A percentile compares a stretch with the other conserved stretches of the same genome.
phyloP scores from a whole-genome alignment of 495 filamentous ascomycete genomes.

The Daldinia vernicosa region DNA sequence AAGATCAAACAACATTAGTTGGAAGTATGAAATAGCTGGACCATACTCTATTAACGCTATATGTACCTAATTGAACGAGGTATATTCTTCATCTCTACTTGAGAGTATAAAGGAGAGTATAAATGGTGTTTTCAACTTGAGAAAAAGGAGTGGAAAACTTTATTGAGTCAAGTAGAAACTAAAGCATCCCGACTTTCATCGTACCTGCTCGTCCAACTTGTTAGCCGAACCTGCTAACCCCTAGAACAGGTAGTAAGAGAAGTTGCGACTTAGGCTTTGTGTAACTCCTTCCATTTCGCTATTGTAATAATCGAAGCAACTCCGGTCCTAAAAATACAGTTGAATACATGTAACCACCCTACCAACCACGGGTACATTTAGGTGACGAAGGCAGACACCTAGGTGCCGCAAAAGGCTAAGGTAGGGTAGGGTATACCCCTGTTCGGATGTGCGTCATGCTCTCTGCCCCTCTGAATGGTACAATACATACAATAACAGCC shows the following conservation, averaged over 20 bases:
- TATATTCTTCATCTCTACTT: background rate
- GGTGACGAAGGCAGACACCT: slow-evolving; percentile 24
- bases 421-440: slow-evolving; percentile 27
- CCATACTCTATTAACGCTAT: background rate
- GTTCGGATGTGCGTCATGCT: slow-evolving; percentile 45
- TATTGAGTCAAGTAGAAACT: background rate
- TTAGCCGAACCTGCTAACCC: background rate
- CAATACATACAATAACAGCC: slow-evolving; percentile 13
- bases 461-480: slow-evolving; percentile 24
- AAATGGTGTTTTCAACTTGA: background rate
- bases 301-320: background rate
- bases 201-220: slow-evolving; percentile 2
- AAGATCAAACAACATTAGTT: background rate
- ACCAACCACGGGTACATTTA: background rate
- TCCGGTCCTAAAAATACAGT: slow-evolving; percentile 16
- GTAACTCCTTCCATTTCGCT: background rate
- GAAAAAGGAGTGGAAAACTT: background rate
- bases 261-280: background rate
- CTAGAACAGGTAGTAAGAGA: background rate
- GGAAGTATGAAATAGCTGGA: slow-evolving; percentile 2
- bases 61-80: background rate
- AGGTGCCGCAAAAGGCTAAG: slow-evolving; percentile 25
- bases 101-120: background rate
- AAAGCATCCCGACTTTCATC: slow-evolving; percentile 4
- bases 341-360: background rate